Percentiles rank a stretch among this genome's conserved stretches.
Evolutionary conservation across 306 rosid species (phyloP).

Genomic region (Trifolium fragiferum): DNA sequence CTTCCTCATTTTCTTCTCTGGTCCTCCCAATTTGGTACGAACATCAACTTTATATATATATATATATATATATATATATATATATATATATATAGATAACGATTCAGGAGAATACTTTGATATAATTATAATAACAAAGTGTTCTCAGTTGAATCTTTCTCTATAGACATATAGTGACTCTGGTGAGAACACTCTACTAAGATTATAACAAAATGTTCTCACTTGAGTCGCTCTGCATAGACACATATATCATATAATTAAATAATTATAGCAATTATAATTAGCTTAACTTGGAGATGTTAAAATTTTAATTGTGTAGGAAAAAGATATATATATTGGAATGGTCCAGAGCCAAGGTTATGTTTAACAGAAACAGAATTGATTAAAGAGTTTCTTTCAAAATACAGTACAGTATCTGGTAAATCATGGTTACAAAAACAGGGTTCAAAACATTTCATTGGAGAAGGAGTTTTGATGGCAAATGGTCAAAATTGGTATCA

Average conservation of each 20-base stretch:
- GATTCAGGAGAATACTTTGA: neutral
- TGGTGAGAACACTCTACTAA: neutral
- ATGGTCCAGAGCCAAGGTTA: slow-evolving; percentile 67
- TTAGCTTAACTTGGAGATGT: neutral
- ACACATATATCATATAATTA: neutral
- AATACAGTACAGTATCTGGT: slow-evolving; percentile 59
- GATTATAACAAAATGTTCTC: neutral
- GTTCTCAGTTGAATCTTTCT: neutral
- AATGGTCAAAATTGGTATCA: slow-evolving; percentile 72
- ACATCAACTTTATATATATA: neutral
- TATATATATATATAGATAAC: neutral
- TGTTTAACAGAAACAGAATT: slow-evolving; percentile 67
- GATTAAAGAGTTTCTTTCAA: slow-evolving; percentile 60
- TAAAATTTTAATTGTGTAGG: slow-evolving; percentile 43
- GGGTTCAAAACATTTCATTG: slow-evolving; percentile 68
- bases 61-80: too few species aligned
- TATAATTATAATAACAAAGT: neutral
- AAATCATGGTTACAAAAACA: slow-evolving; percentile 71
- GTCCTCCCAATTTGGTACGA: slow-evolving; percentile 73
- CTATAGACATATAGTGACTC: neutral
- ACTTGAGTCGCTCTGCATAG: neutral
- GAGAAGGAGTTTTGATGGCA: slow-evolving; percentile 71
- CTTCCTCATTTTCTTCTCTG: slow-evolving; percentile 82
- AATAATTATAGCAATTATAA: neutral
- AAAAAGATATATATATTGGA: slow-evolving; percentile 66